Conservation (phyloP, 768 basidiomycete species). For the Naganishia kalamii region DNA sequence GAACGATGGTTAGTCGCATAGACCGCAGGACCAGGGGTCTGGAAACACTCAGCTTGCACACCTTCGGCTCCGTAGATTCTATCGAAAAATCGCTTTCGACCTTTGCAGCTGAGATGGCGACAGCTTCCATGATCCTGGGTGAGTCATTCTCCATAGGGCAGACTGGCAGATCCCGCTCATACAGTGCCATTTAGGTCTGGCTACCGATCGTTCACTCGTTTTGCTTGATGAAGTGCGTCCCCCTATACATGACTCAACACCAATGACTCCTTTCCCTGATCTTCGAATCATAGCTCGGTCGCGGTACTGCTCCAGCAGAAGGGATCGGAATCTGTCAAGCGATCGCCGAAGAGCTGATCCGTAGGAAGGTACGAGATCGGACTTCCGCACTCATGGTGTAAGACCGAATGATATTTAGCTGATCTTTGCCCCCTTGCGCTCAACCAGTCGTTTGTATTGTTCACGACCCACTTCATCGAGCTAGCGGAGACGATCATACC, state of each 20-base stretch:
- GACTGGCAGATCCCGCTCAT: background rate
- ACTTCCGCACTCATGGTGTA: background rate
- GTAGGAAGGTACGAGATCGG: slow-evolving; percentile 57
- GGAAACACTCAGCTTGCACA: background rate
- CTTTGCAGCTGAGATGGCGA: slow-evolving; percentile 91
- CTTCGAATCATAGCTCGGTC: slow-evolving; percentile 54
- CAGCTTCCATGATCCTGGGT: slow-evolving; percentile 86
- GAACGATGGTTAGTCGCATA: slow-evolving; percentile 57
- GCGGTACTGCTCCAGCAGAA: slow-evolving; percentile 73
- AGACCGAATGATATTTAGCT: background rate
- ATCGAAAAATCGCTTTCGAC: slow-evolving; percentile 85
- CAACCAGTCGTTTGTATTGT: slow-evolving; percentile 43
- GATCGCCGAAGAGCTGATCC: slow-evolving; percentile 53
- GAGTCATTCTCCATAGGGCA: slow-evolving; percentile 4
- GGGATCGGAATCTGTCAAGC: slow-evolving; percentile 52
- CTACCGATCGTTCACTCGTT: slow-evolving; percentile 62
- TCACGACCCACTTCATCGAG: slow-evolving; percentile 88
- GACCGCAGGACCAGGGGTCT: background rate
- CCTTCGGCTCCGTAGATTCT: slow-evolving; percentile 55
- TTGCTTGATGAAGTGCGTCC: slow-evolving; percentile 66
- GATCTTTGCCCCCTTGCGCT: background rate
- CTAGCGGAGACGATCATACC: slow-evolving; percentile 67
- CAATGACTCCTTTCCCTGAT: background rate
- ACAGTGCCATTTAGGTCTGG: slow-evolving; percentile 51
- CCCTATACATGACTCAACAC: background rate